Evolutionary conservation across 331 rosid species (phyloP).

Genomic region (Stylosanthes scabra): DNA sequence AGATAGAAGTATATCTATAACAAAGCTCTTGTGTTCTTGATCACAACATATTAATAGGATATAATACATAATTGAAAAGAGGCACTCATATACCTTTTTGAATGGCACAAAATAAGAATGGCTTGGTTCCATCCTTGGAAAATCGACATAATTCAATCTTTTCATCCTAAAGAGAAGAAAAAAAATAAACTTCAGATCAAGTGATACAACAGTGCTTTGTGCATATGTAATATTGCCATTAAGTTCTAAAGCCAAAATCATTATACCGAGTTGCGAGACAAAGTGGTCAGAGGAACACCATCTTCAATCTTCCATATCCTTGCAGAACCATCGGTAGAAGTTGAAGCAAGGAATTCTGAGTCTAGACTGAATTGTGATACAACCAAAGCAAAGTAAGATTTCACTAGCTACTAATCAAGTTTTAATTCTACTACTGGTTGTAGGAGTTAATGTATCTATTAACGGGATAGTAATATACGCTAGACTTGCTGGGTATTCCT

Average conservation of each 20-base stretch:
- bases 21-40: constrained; percentile 21
- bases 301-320: constrained; percentile 88
- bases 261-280: constrained; percentile 77
- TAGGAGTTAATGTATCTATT: constrained; percentile 8
- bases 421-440: neutral
- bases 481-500: constrained; percentile 34
- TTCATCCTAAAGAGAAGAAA: constrained; percentile 67
- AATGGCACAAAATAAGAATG: constrained; percentile 80
- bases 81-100: constrained; percentile 66
- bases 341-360: constrained; percentile 88
- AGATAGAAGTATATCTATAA: constrained; percentile 12
- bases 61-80: constrained; percentile 19
- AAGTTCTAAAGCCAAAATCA: constrained; percentile 18
- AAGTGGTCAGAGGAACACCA: constrained; percentile 82
- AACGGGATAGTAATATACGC: constrained; percentile 21
- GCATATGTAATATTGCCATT: neutral
- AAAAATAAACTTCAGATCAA: constrained; percentile 18
- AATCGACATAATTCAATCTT: constrained; percentile 89
- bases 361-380: constrained; percentile 67
- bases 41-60: constrained; percentile 24
- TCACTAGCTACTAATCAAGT: constrained; percentile 22
- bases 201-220: constrained; percentile 4
- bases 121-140: constrained; percentile 97
- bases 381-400: constrained; percentile 31
- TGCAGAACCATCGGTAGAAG: constrained; percentile 91